These are phyloP conservation scores for Leccinellum rugosiceps DNA, from an alignment of 768 basidiomycete species.

Conservation along the genomic window DNA sequence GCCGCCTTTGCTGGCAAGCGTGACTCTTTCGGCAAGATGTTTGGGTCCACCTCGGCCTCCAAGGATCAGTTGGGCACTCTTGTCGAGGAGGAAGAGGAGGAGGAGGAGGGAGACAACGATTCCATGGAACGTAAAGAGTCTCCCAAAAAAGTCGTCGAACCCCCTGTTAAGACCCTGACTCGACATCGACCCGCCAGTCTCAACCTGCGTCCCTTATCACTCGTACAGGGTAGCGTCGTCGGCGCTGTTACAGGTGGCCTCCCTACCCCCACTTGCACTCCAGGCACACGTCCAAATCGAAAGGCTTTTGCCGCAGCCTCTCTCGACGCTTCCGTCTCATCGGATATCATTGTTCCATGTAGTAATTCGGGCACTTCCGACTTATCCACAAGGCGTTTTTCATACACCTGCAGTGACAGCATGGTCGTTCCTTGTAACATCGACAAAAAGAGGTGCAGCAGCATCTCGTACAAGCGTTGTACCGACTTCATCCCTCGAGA, in stretches of 20 bases:
- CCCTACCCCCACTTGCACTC: conserved; percentile 54
- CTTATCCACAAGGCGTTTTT: conserved; percentile 25
- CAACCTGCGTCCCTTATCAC: conserved; percentile 68
- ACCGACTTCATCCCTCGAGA: conserved; percentile 31
- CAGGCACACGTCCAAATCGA: conserved; percentile 44
- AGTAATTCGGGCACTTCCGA: not conserved
- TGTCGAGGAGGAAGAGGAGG: conserved; percentile 86
- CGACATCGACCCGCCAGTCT: conserved; percentile 66
- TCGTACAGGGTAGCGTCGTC: conserved; percentile 52
- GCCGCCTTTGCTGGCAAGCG: conserved; percentile 54
- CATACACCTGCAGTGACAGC: conserved; percentile 23
- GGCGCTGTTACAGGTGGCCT: conserved; percentile 35
- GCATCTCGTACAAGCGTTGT: conserved; percentile 71
- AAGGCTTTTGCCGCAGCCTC: conserved; percentile 16
- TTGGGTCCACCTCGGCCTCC: conserved; percentile 54
- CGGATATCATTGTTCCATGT: conserved; percentile 2
- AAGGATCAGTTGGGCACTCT: conserved; percentile 80
- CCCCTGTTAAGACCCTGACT: conserved; percentile 37
- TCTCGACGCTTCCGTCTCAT: conserved; percentile 26
- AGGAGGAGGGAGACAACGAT: conserved; percentile 69
- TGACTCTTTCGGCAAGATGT: conserved; percentile 75
- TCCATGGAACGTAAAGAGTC: conserved; percentile 10
- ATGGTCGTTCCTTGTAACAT: conserved; percentile 25
- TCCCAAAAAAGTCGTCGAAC: conserved; percentile 26
- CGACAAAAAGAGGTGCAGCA: conserved; percentile 52